Conservation (phyloP, 2,329 filamentous ascomycete genomes). For the Cercospora beticola region DNA sequence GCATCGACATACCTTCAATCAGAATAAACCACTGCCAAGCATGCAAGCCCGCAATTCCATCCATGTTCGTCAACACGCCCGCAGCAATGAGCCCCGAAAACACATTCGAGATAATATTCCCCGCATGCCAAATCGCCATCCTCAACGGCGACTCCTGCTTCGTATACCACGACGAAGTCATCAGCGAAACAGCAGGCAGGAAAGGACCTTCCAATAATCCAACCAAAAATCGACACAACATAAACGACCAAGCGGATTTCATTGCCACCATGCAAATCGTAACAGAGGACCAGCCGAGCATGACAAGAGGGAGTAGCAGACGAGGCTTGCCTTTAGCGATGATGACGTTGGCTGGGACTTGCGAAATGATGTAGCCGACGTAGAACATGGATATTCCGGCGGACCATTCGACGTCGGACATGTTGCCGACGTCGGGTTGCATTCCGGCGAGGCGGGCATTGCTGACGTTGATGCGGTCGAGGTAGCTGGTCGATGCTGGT, state of each 20-base stretch:
- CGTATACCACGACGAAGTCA: slow-evolving; percentile 15
- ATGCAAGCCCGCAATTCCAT: slow-evolving; percentile 11
- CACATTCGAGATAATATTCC: slow-evolving; percentile 12
- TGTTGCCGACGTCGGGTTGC: slow-evolving; percentile 25
- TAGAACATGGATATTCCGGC: slow-evolving; percentile 15
- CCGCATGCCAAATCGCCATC: slow-evolving; percentile 17
- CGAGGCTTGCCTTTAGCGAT: slow-evolving; percentile 14
- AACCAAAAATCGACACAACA: slow-evolving; percentile 47
- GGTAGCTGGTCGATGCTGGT: slow-evolving; percentile 14
- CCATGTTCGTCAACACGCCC: slow-evolving; percentile 15
- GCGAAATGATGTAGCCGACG: slow-evolving; percentile 17
- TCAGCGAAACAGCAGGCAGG: slow-evolving; percentile 9
- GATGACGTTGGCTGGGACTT: slow-evolving; percentile 16
- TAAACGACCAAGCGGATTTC: slow-evolving; percentile 43
- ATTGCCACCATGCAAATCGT: slow-evolving; percentile 16
- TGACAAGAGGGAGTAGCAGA: slow-evolving; percentile 1
- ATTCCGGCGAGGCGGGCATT: slow-evolving; percentile 43
- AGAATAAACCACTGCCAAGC: slow-evolving; percentile 17
- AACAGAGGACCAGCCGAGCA: slow-evolving; percentile 11
- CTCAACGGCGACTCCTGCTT: slow-evolving; percentile 14
- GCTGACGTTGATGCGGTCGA: slow-evolving; percentile 45
- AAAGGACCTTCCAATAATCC: slow-evolving; percentile 41
- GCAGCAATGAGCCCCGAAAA: slow-evolving; percentile 11
- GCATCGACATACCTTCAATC: neutral
- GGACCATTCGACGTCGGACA: slow-evolving; percentile 14